phyloP scores from a whole-genome alignment of 1,139 yeast genomes.

The Debaryomycetaceae sp. region DNA sequence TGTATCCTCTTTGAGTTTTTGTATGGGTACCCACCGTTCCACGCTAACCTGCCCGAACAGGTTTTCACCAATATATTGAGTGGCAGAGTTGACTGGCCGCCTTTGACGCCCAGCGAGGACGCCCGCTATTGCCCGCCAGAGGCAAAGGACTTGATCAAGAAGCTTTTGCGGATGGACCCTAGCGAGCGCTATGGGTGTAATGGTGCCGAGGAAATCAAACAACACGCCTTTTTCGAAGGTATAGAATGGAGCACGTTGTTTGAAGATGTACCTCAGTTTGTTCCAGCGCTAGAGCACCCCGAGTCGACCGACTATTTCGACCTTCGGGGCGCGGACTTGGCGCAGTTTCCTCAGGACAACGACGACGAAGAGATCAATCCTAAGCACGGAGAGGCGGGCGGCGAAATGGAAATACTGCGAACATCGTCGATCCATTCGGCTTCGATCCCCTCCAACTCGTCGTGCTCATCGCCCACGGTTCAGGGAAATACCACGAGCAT shows the following conservation, averaged over 20 bases:
- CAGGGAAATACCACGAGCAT: slow-evolving; percentile 3
- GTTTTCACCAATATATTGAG: slow-evolving; percentile 74
- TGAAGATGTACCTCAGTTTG: slow-evolving; percentile 70
- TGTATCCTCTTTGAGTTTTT: slow-evolving; percentile 88
- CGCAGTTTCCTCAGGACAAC: slow-evolving; percentile 48
- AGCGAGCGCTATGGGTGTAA: slow-evolving; percentile 56
- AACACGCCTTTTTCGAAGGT: slow-evolving; percentile 64
- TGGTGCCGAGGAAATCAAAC: slow-evolving; percentile 71
- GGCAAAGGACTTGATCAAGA: slow-evolving; percentile 65
- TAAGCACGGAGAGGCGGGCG: not conserved
- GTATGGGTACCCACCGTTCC: slow-evolving; percentile 94
- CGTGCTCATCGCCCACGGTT: slow-evolving; percentile 6
- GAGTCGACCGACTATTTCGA: slow-evolving; percentile 92
- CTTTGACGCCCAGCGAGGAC: slow-evolving; percentile 39
- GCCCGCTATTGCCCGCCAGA: slow-evolving; percentile 44
- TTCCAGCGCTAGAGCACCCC: slow-evolving; percentile 71
- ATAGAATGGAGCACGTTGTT: slow-evolving; percentile 71
- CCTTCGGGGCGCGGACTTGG: slow-evolving; percentile 70
- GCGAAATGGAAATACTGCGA: slow-evolving; percentile 3
- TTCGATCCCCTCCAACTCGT: slow-evolving; percentile 1
- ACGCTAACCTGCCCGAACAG: slow-evolving; percentile 65
- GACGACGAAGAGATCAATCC: slow-evolving; percentile 14
- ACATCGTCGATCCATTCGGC: slow-evolving; percentile 8
- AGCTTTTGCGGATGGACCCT: slow-evolving; percentile 55
- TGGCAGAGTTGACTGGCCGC: slow-evolving; percentile 81